These are phyloP conservation scores for Melampsora larici-populina DNA, from an alignment of 1,284 basidiomycete species.

Conservation along the genomic window DNA sequence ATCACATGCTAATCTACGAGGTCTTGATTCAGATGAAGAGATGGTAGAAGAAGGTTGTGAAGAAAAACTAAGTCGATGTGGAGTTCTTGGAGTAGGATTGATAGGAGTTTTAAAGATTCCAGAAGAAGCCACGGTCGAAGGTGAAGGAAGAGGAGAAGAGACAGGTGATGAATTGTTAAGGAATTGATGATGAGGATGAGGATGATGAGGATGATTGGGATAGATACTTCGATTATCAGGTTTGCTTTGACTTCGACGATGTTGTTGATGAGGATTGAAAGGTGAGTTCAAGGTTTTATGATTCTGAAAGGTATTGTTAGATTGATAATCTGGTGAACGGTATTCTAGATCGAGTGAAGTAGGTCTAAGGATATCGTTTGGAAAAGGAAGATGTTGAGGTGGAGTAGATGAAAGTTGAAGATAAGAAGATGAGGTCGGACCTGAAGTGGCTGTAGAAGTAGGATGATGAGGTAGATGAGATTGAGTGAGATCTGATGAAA, in stretches of 20 bases:
- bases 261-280: neutral
- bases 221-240: constrained; percentile 31
- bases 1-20: constrained; percentile 27
- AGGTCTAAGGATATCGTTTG: neutral
- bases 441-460: neutral
- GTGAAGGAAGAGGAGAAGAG: constrained; percentile 12
- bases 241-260: constrained; percentile 41
- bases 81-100: neutral
- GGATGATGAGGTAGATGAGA: too few species aligned
- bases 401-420: neutral
- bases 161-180: neutral
- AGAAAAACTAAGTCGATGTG: constrained; percentile 37
- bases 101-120: neutral
- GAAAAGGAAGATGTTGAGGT: neutral
- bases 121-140: neutral
- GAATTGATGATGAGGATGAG: constrained; percentile 3
- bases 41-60: constrained; percentile 27
- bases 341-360: neutral
- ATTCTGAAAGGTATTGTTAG: neutral
- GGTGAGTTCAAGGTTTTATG: neutral
- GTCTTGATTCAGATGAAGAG: constrained; percentile 16
- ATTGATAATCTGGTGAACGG: neutral
- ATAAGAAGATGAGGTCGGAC: neutral
- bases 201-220: constrained; percentile 6
- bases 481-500: too few species aligned